A percentile compares a stretch with the other conserved stretches of the same genome.
phyloP scores from a whole-genome alignment of 2,329 filamentous ascomycete species.

The Colletotrichum sp. region DNA sequence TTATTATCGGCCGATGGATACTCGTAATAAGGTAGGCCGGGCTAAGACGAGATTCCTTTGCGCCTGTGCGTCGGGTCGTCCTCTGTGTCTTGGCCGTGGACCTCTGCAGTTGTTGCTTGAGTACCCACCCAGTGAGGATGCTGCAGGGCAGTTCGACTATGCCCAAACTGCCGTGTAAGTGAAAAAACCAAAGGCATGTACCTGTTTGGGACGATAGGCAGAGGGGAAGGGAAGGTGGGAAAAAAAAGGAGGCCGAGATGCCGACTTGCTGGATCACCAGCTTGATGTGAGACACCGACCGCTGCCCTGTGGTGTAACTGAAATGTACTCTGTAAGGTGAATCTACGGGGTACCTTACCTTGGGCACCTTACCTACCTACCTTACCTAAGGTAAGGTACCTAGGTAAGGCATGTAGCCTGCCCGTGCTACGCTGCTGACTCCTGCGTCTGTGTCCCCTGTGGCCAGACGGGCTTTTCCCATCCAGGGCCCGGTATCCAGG shows the following conservation, averaged over 20 bases:
- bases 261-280: background rate
- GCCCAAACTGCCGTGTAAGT: background rate
- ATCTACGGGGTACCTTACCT: background rate
- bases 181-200: background rate
- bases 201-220: background rate
- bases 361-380: too few species aligned
- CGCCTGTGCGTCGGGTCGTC: slow-evolving; percentile 1
- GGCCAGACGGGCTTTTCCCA: background rate
- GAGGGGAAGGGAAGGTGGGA: background rate
- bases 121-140: background rate
- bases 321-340: background rate
- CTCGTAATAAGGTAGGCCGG: background rate
- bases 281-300: background rate
- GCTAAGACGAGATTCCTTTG: background rate
- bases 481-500: background rate
- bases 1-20: background rate
- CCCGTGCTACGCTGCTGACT: background rate
- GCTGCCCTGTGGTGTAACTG: background rate
- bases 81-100: background rate
- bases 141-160: background rate
- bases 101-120: background rate
- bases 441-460: background rate
- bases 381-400: too few species aligned
- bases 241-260: background rate
- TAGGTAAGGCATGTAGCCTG: background rate